Base-by-base conservation (phyloP, 257 asterid species). In the Solanum piurae region DNA sequence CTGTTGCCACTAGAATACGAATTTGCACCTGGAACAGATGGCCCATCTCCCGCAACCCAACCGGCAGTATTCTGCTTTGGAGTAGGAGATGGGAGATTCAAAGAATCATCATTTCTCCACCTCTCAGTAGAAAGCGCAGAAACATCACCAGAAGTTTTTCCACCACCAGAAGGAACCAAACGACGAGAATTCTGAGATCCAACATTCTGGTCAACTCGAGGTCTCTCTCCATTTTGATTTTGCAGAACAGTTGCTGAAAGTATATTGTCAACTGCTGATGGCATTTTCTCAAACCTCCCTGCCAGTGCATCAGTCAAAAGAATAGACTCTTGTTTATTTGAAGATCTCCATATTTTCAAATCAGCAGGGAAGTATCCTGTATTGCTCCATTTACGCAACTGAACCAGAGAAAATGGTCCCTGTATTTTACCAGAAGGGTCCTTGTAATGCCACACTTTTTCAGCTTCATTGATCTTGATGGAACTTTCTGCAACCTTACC, bases 401-500 rank as follows among this genome's bases (percentile, higher is more conserved):
- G 98, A 20, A 93, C 96, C 89, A 96, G 83, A 44, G 99, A 95
- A 90, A 97, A 97, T 62, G 99, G 98, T 46, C 99, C 99, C 90
- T 96, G 99, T 34, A 92, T 94, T 91, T 97, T 97, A 52, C 98
- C 97, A n/a, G 98, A 91, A 85, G 99, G 99, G 89, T 97, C 99
- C 91, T 89, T 75, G 92, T 97, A 97, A 85, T 93, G 91, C 99
- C 99, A 97, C 55, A 92, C 93, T 88, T 97, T 97, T 90, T 97
- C 98, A 0, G 98, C 91, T 89, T 95, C 99, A 55, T 95, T 97
- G 86, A 96, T 91, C 93, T 93, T 93, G 86, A 92, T 88, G 33
- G 88, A 60, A 86, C 90, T 88, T 88, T 92, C 98, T 11, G 76
- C 93, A 23, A 86, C 90, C 72, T 87, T 91, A 66, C 93, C 66